phyloP scores from a whole-genome alignment of 148 eudicot species.

The Rhododendron mucronatum region DNA sequence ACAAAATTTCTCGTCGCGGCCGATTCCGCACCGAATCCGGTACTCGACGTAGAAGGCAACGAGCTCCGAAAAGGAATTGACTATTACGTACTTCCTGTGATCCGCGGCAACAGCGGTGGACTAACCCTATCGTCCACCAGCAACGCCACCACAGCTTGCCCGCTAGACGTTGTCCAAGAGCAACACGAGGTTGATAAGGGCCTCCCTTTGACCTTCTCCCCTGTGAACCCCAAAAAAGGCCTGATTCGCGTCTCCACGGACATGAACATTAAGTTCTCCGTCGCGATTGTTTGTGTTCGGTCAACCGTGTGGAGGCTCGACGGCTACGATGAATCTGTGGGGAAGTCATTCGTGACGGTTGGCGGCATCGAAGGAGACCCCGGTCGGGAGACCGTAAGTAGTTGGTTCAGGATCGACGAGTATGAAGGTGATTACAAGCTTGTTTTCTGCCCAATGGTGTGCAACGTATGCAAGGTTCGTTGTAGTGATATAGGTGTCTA shows the following conservation, averaged over 20 bases:
- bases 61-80: constrained; percentile 8
- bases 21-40: not conserved
- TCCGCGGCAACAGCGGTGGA: not conserved
- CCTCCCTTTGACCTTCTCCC: constrained; percentile 4
- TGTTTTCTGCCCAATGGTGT: constrained; percentile 52
- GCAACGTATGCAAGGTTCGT: constrained; percentile 36
- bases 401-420: constrained; percentile 53
- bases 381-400: constrained; percentile 27
- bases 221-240: not conserved
- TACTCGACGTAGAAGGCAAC: constrained; percentile 19
- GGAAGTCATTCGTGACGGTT: constrained; percentile 16
- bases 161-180: not conserved
- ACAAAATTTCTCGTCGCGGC: too few species aligned
- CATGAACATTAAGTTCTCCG: constrained; percentile 32
- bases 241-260: constrained; percentile 30
- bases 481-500: constrained; percentile 44
- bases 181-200: not conserved
- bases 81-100: not conserved
- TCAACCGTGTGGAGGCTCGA: constrained; percentile 40
- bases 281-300: constrained; percentile 21
- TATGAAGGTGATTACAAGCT: constrained; percentile 38
- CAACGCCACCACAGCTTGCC: not conserved
- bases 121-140: not conserved
- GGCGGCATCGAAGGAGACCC: constrained; percentile 43
- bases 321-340: constrained; percentile 14